These are phyloP conservation scores for Spathaspora sp. DNA, from an alignment of 1,139 yeast species.

Conservation along the genomic window DNA sequence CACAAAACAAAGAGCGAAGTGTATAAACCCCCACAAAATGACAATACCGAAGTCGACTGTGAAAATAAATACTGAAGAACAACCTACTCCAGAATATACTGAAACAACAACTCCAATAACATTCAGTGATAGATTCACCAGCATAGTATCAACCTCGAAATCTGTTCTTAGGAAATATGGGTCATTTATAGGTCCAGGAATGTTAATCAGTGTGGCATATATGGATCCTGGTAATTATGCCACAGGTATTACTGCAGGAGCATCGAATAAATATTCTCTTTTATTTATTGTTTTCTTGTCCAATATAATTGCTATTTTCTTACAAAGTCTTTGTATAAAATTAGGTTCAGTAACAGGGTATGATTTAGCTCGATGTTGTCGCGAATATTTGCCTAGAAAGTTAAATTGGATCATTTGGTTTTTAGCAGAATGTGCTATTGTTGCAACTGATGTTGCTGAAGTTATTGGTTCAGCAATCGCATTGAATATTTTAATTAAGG, in stretches of 20 bases:
- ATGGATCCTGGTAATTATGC: conserved; percentile 89
- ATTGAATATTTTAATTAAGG: conserved; percentile 60
- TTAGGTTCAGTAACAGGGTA: conserved; percentile 80
- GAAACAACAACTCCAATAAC: not conserved
- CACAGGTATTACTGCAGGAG: conserved; percentile 78
- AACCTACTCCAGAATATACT: not conserved
- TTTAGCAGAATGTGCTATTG: conserved; percentile 76
- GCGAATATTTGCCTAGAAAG: conserved; percentile 61
- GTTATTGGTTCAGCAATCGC: conserved; percentile 90
- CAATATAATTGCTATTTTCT: conserved; percentile 68
- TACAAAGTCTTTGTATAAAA: conserved; percentile 71
- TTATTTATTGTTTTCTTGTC: conserved; percentile 67
- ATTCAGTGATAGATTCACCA: conserved; percentile 3
- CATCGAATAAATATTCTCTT: conserved; percentile 60
- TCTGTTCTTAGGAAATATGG: conserved; percentile 41
- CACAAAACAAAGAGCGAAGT: too few relatives aligned
- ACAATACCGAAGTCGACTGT: not conserved
- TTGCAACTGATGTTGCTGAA: conserved; percentile 85
- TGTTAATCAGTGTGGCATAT: conserved; percentile 75
- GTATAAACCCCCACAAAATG: too few relatives aligned
- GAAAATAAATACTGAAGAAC: not conserved
- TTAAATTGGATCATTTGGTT: conserved; percentile 57
- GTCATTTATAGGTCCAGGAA: conserved; percentile 73
- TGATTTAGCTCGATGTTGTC: conserved; percentile 71
- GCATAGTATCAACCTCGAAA: conserved; percentile 8